phyloP scores from a whole-genome alignment of 371 early-diverging fungal species.

The Parasitella parasitica region DNA sequence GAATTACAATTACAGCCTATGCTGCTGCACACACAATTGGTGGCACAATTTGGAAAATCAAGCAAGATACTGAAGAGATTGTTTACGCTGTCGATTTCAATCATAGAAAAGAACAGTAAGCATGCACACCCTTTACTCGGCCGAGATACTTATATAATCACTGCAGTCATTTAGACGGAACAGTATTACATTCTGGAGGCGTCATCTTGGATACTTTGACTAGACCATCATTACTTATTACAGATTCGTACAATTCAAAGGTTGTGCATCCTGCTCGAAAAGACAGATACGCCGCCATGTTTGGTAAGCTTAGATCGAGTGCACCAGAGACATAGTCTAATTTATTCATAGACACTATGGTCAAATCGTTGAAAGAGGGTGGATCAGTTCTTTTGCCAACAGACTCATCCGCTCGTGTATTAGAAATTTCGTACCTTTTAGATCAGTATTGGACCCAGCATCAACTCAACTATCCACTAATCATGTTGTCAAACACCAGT shows the following conservation, averaged over 20 bases:
- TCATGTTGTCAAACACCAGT: slow-evolving; percentile 76
- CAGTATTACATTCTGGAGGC: slow-evolving; percentile 72
- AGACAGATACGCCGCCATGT: slow-evolving; percentile 71
- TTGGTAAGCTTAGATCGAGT: slow-evolving; percentile 44
- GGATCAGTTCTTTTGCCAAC: slow-evolving; percentile 91
- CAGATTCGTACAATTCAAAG: slow-evolving; percentile 82
- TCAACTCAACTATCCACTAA: slow-evolving; percentile 67
- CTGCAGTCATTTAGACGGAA: slow-evolving; percentile 81
- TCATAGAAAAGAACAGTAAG: slow-evolving; percentile 90
- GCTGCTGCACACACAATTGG: slow-evolving; percentile 97
- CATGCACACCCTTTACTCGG: no score
- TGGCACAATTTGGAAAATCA: slow-evolving; percentile 97
- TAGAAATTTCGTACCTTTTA: slow-evolving; percentile 90
- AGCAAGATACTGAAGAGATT: slow-evolving; percentile 91
- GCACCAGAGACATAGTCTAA: background rate
- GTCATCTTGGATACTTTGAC: slow-evolving; percentile 72
- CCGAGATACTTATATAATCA: no score
- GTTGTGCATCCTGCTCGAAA: slow-evolving; percentile 71
- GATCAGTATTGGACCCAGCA: slow-evolving; percentile 84
- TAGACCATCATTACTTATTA: slow-evolving; percentile 88
- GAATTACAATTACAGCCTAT: slow-evolving; percentile 90
- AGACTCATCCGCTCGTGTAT: slow-evolving; percentile 85
- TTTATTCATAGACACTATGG: slow-evolving; percentile 55
- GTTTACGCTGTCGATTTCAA: slow-evolving; percentile 97
- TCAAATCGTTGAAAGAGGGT: slow-evolving; percentile 57